Evolutionary conservation across 805 yeast genomes (phyloP).

Genomic region (Spencermartinsiella europaea): DNA sequence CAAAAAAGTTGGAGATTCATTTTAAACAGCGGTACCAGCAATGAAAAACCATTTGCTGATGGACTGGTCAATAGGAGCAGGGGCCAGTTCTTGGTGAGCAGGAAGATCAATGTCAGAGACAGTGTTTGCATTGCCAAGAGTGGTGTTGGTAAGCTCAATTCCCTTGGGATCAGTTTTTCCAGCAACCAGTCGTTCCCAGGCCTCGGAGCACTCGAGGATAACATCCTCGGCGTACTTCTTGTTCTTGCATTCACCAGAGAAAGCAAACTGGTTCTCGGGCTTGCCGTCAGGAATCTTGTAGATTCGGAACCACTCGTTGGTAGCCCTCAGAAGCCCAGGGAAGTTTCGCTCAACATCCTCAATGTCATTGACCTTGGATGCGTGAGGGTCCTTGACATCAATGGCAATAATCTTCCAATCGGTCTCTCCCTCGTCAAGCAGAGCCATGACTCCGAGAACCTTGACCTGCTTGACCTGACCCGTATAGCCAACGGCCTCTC

Average conservation of each 20-base stretch:
- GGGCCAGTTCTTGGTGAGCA: conserved; percentile 63
- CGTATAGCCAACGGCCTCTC: conserved; percentile 50
- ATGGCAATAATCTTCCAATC: conserved; percentile 96
- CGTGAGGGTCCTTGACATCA: conserved; percentile 83
- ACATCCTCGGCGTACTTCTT: conserved; percentile 81
- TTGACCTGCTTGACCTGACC: conserved; percentile 87
- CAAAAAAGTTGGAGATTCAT: too few relatives aligned
- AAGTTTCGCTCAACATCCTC: conserved; percentile 85
- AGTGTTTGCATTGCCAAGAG: conserved; percentile 46
- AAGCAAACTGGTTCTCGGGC: conserved; percentile 95
- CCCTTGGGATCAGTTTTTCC: conserved; percentile 64
- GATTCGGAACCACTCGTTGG: conserved; percentile 97
- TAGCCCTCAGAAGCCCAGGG: conserved; percentile 90
- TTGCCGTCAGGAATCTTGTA: conserved; percentile 98
- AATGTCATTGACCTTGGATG: conserved; percentile 78
- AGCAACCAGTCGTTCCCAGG: conserved; percentile 72
- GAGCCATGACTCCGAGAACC: conserved; percentile 91
- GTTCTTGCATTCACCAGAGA: conserved; percentile 87
- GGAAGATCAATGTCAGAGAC: conserved; percentile 48
- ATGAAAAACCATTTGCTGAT: conserved; percentile 99
- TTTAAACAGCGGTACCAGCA: conserved; percentile 39
- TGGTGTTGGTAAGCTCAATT: conserved; percentile 70
- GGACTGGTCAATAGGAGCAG: conserved; percentile 94
- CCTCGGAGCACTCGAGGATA: conserved; percentile 72
- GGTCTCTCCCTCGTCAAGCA: conserved; percentile 94